Percentiles rank a stretch among this genome's conserved stretches.
Conservation (phyloP, 148 eudicot species). For the Chenopodium quinoa region DNA sequence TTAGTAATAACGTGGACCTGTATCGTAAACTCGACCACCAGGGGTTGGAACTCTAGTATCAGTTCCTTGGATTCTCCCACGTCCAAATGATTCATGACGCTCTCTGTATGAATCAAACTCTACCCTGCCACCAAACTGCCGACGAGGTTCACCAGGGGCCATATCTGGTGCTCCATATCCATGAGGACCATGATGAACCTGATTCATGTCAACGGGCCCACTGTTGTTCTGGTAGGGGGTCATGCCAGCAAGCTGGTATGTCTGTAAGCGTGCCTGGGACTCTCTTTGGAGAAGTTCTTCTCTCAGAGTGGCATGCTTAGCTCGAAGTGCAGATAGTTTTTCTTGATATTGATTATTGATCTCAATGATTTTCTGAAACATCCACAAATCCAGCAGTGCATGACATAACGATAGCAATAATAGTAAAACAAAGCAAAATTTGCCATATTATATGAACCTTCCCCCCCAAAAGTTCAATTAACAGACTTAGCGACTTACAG, state of each 20-base stretch:
- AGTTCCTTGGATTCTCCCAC: slow-evolving; percentile 50
- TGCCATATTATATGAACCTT: background rate
- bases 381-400: background rate
- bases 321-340: slow-evolving; percentile 65
- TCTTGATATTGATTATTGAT: slow-evolving; percentile 56
- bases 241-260: slow-evolving; percentile 59
- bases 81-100: slow-evolving; percentile 49
- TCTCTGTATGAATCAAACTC: slow-evolving; percentile 66
- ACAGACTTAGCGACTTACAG: background rate
- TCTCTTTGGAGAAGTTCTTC: slow-evolving; percentile 73
- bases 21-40: slow-evolving; percentile 66
- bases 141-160: slow-evolving; percentile 41
- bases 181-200: slow-evolving; percentile 44
- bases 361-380: slow-evolving; percentile 50
- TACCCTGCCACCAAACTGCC: slow-evolving; percentile 40
- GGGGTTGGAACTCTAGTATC: slow-evolving; percentile 70
- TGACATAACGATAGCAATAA: background rate
- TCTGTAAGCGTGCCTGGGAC: slow-evolving; percentile 69
- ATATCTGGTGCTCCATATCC: slow-evolving; percentile 40
- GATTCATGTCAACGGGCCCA: slow-evolving; percentile 36
- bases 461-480: background rate
- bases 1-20: slow-evolving; percentile 73
- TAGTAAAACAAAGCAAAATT: background rate
- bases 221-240: slow-evolving; percentile 41
- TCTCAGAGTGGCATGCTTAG: slow-evolving; percentile 54